Conservation (phyloP, 495 filamentous ascomycete genomes). For the Aspergillus steynii region DNA sequence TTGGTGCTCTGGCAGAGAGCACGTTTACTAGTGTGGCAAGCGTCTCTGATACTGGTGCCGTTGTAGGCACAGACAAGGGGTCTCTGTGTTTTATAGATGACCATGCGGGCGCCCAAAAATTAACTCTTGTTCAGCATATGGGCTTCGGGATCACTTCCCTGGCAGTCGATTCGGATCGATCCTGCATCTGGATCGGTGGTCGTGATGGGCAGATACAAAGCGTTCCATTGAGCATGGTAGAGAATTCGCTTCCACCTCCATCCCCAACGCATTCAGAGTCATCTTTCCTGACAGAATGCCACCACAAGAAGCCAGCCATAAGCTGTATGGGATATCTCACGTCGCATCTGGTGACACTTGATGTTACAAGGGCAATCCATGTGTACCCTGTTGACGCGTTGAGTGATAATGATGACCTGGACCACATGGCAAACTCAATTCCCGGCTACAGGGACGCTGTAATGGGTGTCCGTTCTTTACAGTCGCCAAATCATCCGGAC, state of each 20-base stretch:
- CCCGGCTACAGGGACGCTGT: conserved; percentile 79
- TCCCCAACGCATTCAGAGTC: conserved; percentile 29
- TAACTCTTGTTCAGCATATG: conserved; percentile 43
- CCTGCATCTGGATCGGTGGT: conserved; percentile 58
- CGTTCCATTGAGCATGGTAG: conserved; percentile 28
- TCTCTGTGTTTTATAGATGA: conserved; percentile 68
- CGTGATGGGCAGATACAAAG: conserved; percentile 42
- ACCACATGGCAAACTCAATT: conserved; percentile 34
- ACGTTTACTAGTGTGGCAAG: conserved; percentile 79
- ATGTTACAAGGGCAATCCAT: conserved; percentile 69
- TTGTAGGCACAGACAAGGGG: conserved; percentile 50
- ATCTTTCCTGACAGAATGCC: conserved; percentile 23
- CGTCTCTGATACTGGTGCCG: conserved; percentile 60
- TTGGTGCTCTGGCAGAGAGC: conserved; percentile 65
- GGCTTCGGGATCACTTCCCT: conserved; percentile 49
- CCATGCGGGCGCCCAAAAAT: conserved; percentile 63
- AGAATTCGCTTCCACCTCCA: conserved; percentile 32
- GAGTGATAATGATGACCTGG: conserved; percentile 33
- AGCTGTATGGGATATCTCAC: conserved; percentile 70
- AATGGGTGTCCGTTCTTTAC: conserved; percentile 68
- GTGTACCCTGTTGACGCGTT: conserved; percentile 50
- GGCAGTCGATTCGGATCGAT: conserved; percentile 53
- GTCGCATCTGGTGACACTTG: conserved; percentile 72
- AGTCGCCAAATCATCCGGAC: conserved; percentile 51
- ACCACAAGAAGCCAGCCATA: conserved; percentile 36